Base-by-base conservation (phyloP, 2,329 filamentous ascomycete genomes). In the Aspergillus fumigatiaffinis region DNA sequence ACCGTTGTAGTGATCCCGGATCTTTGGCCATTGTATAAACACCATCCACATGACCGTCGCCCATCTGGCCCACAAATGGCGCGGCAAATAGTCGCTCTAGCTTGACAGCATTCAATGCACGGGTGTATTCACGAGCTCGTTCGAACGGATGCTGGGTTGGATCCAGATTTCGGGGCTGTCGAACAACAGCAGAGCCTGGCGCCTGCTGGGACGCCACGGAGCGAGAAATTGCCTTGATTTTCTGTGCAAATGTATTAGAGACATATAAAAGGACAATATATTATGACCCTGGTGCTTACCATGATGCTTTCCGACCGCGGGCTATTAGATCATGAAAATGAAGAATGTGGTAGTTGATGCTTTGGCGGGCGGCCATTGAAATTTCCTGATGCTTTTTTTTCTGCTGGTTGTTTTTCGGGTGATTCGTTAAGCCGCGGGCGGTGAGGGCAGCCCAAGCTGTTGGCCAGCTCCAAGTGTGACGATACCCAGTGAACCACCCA, bases 131-230 rank as follows among this genome's bases (percentile, higher is more conserved):
- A 74, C 92, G 82, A 50, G 92, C 92, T 68, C 91, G 84, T 76
- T 96, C 92, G 76, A 97, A 96, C 2, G 91, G 92, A 76, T 96
- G 92, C 58, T 93, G 83, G 46, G 90, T 87, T 28, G 92, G 89
- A 77, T 96, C 90, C 68, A 95, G 82, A 70, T 81, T 78, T 63
- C 76, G 73, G 73, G 75, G 75, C 63, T 80, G 74, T 62, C 74
- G 76, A 59, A 76, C 68, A 44, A 75, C 73, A 63, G 71, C 69
- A 42, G 77, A 75, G 57, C 79, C 79, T 49, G 79, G 78, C 54
- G 76, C 70, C 72, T 79, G 77, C 66, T 77, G 75, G 55, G 77
- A 77, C 59, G 76, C 74, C 55, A 76, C 71, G 52, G 77, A 69
- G 61, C 79, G 76, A 59, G 76, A 78, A 53, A 81, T 71, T 46